Conservation (phyloP, 208 protist genomes). For the Sergeia podlipaevii region DNA sequence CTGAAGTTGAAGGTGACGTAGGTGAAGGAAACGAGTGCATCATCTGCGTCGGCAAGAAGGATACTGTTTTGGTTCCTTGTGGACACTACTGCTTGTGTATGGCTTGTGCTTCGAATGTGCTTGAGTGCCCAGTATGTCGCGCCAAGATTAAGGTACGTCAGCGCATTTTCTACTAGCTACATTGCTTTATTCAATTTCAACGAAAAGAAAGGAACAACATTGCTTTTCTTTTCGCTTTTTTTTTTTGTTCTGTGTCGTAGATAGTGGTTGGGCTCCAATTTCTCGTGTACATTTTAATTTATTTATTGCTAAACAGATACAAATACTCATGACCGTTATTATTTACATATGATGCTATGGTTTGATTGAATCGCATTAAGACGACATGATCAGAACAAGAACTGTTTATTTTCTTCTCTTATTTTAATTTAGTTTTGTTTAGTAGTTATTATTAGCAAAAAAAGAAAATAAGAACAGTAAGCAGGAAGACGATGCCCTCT, state of each 20-base stretch:
- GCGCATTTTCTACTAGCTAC: conserved; percentile 11
- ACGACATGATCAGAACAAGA: no score
- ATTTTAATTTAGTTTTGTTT: neutral
- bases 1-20: conserved; percentile 6
- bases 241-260: neutral
- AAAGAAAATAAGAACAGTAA: neutral
- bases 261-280: neutral
- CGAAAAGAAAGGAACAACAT: conserved; percentile 1
- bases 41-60: conserved; percentile 31
- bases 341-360: no score
- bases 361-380: no score
- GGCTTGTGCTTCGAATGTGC: conserved; percentile 39
- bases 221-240: neutral
- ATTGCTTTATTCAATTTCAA: conserved; percentile 4
- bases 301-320: no score
- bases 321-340: no score
- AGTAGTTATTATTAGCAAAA: no score
- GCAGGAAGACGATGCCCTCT: conserved; percentile 10
- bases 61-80: conserved; percentile 53
- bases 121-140: conserved; percentile 46
- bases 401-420: conserved; percentile 5
- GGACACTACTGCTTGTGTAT: conserved; percentile 54
- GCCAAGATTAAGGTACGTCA: conserved; percentile 44
- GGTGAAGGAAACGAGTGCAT: conserved; percentile 26
- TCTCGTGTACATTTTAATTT: neutral